Evolutionary conservation across 2,329 filamentous ascomycete species (phyloP).

Genomic region (Blumeriella jaapii): DNA sequence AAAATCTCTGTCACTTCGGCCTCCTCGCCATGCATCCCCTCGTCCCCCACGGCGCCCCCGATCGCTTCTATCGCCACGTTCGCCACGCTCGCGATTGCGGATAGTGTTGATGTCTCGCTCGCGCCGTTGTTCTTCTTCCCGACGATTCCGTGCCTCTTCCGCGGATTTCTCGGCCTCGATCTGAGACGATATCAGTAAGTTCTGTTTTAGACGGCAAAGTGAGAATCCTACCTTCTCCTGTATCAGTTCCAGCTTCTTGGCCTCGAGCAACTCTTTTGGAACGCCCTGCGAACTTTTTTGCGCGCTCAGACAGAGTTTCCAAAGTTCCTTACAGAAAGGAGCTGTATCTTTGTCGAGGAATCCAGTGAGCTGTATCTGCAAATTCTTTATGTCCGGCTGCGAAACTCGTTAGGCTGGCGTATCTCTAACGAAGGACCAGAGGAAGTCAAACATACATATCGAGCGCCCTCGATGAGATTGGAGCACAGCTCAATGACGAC

Average conservation of each 20-base stretch:
- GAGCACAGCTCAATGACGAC: conserved; percentile 82
- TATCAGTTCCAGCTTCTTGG: conserved; percentile 89
- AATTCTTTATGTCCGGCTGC: conserved; percentile 87
- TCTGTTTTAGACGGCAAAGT: neutral
- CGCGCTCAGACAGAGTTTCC: conserved; percentile 83
- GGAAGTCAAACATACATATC: conserved; percentile 49
- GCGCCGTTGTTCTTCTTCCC: conserved; percentile 58
- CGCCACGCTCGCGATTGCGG: conserved; percentile 51
- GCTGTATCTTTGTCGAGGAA: conserved; percentile 91
- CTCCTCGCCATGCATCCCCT: conserved; percentile 35
- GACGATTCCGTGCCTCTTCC: conserved; percentile 59
- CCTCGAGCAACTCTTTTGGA: conserved; percentile 86
- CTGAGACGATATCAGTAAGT: conserved; percentile 33
- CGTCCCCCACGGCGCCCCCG: conserved; percentile 37
- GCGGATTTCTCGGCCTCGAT: conserved; percentile 73
- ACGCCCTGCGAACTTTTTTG: conserved; percentile 83
- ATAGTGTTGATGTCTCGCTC: conserved; percentile 60
- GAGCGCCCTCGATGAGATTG: conserved; percentile 58
- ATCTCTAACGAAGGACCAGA: conserved; percentile 1
- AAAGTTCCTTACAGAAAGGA: conserved; percentile 84
- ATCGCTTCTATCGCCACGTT: conserved; percentile 38
- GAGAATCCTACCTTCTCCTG: conserved; percentile 89
- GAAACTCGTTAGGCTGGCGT: conserved; percentile 20
- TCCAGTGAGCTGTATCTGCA: conserved; percentile 89
- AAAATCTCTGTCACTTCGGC: conserved; percentile 39